Evolutionary conservation across 2,329 filamentous ascomycete genomes (phyloP), one percentile per base, ranked within the genome.

Genomic region (Neocatenulostroma microsporum): DNA sequence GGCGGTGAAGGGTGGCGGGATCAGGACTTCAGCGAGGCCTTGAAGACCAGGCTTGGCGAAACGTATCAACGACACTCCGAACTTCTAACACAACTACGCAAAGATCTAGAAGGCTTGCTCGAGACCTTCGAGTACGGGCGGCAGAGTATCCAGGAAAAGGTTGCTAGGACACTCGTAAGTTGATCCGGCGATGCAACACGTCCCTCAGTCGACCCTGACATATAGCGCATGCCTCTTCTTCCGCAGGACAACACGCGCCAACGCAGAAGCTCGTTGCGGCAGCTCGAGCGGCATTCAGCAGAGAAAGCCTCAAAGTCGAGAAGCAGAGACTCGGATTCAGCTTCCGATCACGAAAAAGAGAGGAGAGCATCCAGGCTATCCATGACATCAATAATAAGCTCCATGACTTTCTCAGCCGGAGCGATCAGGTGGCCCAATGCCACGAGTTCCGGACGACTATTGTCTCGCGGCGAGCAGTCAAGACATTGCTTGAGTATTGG

Each of bases 401-500:
- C 4, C 18, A 32, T 11, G 30, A 14, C 8, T 21, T 40, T 2
- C 20, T 40, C 3, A 9, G 19, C 4, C 15, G 15, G 11, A 36
- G 33, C 15, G 25, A 40, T 14, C 19, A 36, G 17, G 14, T 41
- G 9, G 8, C 15, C 3, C 3, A 14, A 12, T 3, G 37, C 11
- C 25, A 38, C 17, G 7, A 34, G 13, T 3, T 8, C 2, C 24
- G 14, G 8, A 30, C 15, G 5, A n/a, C n/a, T 3, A 20, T 19
- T 3, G 20, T 34, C 3, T 30, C 39, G 3, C 15, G 9, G 11
- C 19, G 19, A 5, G 34, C 34, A 3, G 27, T 30, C 14, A 30
- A 30, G 4, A 25, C 26, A 9, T 26, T 43, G 5, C n/a, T 43
- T 3, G 31, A 39, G 9, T 40, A 43, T 20, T 43, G 40, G 37